Evolutionary conservation across 2,329 filamentous ascomycete genomes (phyloP), one percentile per base, ranked within the genome.

Genomic region (Talaromyces albobiverticillius): DNA sequence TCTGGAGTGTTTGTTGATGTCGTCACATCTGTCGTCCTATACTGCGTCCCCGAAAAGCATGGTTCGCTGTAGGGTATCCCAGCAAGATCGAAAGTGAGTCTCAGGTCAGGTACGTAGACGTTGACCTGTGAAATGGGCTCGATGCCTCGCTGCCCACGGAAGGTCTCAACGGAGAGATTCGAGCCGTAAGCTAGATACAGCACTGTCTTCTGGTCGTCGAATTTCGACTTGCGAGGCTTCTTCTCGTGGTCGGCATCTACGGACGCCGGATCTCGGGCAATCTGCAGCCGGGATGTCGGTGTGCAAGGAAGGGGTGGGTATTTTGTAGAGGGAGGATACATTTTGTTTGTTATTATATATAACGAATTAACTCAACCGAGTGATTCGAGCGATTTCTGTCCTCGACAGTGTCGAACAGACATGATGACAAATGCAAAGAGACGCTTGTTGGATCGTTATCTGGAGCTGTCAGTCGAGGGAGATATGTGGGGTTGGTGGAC

Each of bases 171-270:
- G 57, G 81, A 84, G 58, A 97, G 82, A 69, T 97, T 97, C 50
- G 91, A 96, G 61, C 93, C 94, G 68, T 96, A 97, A 10, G 92
- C 93, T 20, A 93, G 82, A 69, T 93, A 93, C 49, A 92, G 80
- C 23, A 91, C 79, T 1, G 87, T 88, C 36, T 76, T 55, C 18
- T 59, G 34, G 5, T 32, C 31, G 29, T 16, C 18, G 22, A 23
- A 43, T 23, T 26, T 38, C 23, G 23, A 57, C 14, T 42, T 53
- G 5, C 26, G 25, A 32, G 18, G 22, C 25, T n/a, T 26, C 36
- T 42, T 42, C 26, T 47, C 25, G 42, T 25, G 32, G 45, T 45
- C 45, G 13, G 50, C 45, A 18, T 56, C 54, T 46, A 41, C 13
- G 3, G 54, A 56, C 13, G 43, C 34, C 16, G 54, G 11, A 0